Evolutionary conservation across 805 yeast genomes (phyloP).

Genomic region (Candida patagonica): DNA sequence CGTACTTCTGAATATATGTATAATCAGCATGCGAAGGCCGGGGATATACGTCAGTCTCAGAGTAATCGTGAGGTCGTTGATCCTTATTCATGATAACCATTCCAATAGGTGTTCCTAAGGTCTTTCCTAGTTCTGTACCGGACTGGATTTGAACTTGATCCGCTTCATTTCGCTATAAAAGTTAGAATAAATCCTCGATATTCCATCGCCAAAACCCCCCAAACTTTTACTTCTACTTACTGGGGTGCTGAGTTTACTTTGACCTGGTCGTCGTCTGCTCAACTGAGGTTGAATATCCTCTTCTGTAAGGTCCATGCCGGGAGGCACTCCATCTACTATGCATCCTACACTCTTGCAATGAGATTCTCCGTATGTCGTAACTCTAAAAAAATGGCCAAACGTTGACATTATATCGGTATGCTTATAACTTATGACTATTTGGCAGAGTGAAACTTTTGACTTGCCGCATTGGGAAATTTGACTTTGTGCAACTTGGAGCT

Average conservation of each 20-base stretch:
- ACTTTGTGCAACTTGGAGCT: too few relatives aligned
- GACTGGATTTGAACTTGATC: constrained; percentile 89
- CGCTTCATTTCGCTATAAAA: constrained; percentile 64
- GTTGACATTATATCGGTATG: constrained; percentile 68
- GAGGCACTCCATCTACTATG: constrained; percentile 97
- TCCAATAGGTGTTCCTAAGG: constrained; percentile 92
- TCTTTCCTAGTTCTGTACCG: constrained; percentile 84
- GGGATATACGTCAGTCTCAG: constrained; percentile 91
- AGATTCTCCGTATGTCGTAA: constrained; percentile 96
- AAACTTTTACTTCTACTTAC: constrained; percentile 15
- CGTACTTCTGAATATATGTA: constrained; percentile 86
- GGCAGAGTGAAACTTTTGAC: too few relatives aligned
- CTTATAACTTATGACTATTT: too few relatives aligned
- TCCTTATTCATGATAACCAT: constrained; percentile 91
- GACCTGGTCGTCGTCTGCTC: constrained; percentile 97
- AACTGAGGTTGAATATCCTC: constrained; percentile 91
- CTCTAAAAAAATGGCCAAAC: constrained; percentile 54
- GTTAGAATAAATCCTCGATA: not conserved
- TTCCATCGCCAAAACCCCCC: not conserved
- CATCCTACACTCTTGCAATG: constrained; percentile 98
- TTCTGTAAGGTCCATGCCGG: constrained; percentile 79
- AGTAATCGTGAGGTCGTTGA: constrained; percentile 93
- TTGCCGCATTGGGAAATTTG: too few relatives aligned
- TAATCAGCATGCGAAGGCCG: constrained; percentile 97
- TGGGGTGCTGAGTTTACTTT: constrained; percentile 85